Base-by-base conservation (phyloP, 163 green algal species). In the Scenedesmus sp. region DNA sequence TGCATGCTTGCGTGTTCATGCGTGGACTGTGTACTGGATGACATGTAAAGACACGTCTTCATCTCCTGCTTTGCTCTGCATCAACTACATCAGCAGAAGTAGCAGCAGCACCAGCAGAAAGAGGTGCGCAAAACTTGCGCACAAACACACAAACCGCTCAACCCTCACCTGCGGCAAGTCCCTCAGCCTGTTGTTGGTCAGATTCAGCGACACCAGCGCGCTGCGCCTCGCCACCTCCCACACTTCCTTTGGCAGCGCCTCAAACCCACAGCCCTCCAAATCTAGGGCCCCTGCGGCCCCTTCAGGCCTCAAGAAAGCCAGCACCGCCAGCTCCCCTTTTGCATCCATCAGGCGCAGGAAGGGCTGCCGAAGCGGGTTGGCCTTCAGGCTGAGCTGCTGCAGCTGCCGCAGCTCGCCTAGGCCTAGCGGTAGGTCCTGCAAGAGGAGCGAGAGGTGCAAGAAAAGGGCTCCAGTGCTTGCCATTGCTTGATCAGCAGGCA, bases 321-420 rank as follows among this genome's bases (percentile, higher is more conserved):
- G 46, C 55, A 95, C 52, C 3, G 88, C 90, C 62, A 94, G 59
- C 79, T 95, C 94, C 7, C 93, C 93, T 10, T 95, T 87, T 7
- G 91, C 87, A 84, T 94, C 90, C 73, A 90, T 59, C 46, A 95
- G 59, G 16, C 73, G 66, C 16, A 56, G 60, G 64, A 74, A 94
- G 10, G 90, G 93, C n/a, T 79, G 86, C n/a, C 87, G 59, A 64
- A 96, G 92, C n/a, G 95, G 95, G 90, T 96, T 96, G 85, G 70
- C 88, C 10, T 86, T 52, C 59, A 96, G 55, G 46, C 16, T 88
- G 7, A 96, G 90, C 46, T 89, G 23, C 64, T 67, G 16, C 52
- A 97, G 92, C 8, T 85, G 89, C 4, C 90, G 87, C 13, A 97
- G 90, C 12, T 62, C 26, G 26, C 92, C 76, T 12, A 97, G 89